Percentiles rank a stretch among this genome's conserved stretches.
phyloP scores from a whole-genome alignment of 2,329 filamentous ascomycete genomes.

The Teratosphaeria zuluensis region DNA sequence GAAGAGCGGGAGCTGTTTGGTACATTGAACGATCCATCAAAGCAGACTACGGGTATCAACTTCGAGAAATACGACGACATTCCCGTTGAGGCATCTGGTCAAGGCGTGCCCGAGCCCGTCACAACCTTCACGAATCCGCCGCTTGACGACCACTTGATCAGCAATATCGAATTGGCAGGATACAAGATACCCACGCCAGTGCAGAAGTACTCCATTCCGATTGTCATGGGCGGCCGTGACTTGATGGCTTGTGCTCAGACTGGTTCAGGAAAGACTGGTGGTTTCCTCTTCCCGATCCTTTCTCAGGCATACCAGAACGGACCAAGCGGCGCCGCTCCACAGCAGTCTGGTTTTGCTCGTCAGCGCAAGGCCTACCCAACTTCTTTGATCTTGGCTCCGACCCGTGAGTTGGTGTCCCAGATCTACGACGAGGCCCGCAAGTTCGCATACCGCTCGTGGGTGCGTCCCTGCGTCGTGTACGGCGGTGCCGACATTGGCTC shows the following conservation, averaged over 20 bases:
- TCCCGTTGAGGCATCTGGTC: constrained; percentile 90
- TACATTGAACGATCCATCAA: constrained; percentile 77
- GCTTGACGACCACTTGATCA: constrained; percentile 83
- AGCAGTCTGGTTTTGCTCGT: constrained; percentile 68
- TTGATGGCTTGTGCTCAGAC: constrained; percentile 99
- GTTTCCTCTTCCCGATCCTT: constrained; percentile 97
- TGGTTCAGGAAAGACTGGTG: constrained; percentile 98
- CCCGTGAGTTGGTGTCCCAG: constrained; percentile 96
- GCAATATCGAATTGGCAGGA: constrained; percentile 85
- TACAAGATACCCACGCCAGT: constrained; percentile 96
- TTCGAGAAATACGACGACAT: constrained; percentile 99
- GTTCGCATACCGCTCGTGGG: constrained; percentile 98
- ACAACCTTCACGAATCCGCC: constrained; percentile 87
- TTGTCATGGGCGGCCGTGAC: constrained; percentile 95
- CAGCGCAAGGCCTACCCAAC: constrained; percentile 98
- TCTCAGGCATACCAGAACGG: constrained; percentile 94
- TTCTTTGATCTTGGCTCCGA: constrained; percentile 88
- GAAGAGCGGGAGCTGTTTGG: constrained; percentile 95
- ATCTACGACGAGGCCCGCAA: constrained; percentile 97
- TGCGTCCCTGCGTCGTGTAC: constrained; percentile 95
- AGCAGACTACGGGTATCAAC: constrained; percentile 98
- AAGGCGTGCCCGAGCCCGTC: constrained; percentile 86
- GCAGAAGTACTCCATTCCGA: constrained; percentile 98
- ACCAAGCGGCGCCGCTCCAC: constrained; percentile 59
- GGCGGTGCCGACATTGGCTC: constrained; percentile 98